A percentile compares a stretch with the other conserved stretches of the same genome.
Conservation (phyloP, 345 rosid species). For the Rhizophora mangle region DNA sequence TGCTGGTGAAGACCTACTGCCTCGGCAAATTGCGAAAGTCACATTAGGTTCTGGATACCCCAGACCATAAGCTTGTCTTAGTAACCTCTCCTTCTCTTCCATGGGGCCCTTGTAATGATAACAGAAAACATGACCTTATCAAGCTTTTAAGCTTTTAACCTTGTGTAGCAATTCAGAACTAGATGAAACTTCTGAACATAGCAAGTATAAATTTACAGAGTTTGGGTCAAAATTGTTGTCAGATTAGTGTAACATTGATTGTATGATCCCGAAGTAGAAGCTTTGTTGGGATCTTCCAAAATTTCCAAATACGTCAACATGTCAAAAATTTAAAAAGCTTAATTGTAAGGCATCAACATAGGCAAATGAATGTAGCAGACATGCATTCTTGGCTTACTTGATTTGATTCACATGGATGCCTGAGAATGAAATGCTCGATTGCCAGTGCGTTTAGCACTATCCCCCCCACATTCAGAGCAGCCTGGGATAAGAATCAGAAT, state of each 20-base stretch:
- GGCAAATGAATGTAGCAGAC: neutral
- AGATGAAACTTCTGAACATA: too few relatives aligned
- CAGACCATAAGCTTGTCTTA: slow-evolving; percentile 70
- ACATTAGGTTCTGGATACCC: slow-evolving; percentile 90
- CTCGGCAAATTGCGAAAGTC: slow-evolving; percentile 86
- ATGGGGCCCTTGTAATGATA: slow-evolving; percentile 38
- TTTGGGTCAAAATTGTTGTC: too few relatives aligned
- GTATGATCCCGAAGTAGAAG: neutral
- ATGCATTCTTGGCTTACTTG: slow-evolving; percentile 41
- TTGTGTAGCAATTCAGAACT: too few relatives aligned
- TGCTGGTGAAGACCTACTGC: slow-evolving; percentile 94
- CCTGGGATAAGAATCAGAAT: slow-evolving; percentile 36
- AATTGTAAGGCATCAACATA: neutral
- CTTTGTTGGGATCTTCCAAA: neutral
- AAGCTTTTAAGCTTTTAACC: neutral
- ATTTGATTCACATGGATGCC: slow-evolving; percentile 67
- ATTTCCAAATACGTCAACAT: neutral
- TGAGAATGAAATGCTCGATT: slow-evolving; percentile 84
- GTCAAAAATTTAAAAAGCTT: neutral
- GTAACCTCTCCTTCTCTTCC: slow-evolving; percentile 79
- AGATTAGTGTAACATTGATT: neutral
- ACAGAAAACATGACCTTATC: slow-evolving; percentile 17
- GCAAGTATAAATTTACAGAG: too few relatives aligned
- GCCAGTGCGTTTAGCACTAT: slow-evolving; percentile 87
- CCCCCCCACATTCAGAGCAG: slow-evolving; percentile 78